phyloP scores from a whole-genome alignment of 2,329 filamentous ascomycete genomes.

The Calonectria hawksworthii region DNA sequence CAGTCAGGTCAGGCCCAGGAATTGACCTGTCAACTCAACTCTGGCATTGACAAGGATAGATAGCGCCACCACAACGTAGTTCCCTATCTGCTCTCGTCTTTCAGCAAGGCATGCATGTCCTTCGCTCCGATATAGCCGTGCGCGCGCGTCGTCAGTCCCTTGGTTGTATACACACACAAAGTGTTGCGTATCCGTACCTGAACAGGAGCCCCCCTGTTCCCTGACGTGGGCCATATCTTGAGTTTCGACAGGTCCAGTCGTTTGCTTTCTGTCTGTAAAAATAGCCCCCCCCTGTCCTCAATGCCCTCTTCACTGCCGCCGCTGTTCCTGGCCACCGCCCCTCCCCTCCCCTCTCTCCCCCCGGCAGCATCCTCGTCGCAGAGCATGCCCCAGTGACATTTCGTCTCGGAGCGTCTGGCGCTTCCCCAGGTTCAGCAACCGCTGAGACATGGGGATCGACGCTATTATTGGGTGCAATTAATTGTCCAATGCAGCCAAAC shows the following conservation, averaged over 20 bases:
- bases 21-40: background rate
- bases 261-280: slow-evolving; percentile 15
- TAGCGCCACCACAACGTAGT: background rate
- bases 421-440: background rate
- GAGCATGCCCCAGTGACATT: background rate
- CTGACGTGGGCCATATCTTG: background rate
- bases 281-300: slow-evolving; percentile 2
- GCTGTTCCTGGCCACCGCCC: background rate
- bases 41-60: background rate
- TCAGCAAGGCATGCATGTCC: background rate
- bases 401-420: background rate
- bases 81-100: background rate
- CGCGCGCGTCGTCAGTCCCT: background rate
- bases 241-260: background rate
- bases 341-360: background rate
- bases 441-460: background rate
- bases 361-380: background rate
- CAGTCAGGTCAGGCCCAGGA: background rate
- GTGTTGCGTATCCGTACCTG: background rate
- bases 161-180: background rate
- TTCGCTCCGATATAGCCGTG: slow-evolving; percentile 5
- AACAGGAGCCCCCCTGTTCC: background rate
- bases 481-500: background rate
- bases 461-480: slow-evolving; percentile 1
- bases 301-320: background rate